phyloP scores from a whole-genome alignment of 345 rosid species.

The Psidium friedrichsthalianum region DNA sequence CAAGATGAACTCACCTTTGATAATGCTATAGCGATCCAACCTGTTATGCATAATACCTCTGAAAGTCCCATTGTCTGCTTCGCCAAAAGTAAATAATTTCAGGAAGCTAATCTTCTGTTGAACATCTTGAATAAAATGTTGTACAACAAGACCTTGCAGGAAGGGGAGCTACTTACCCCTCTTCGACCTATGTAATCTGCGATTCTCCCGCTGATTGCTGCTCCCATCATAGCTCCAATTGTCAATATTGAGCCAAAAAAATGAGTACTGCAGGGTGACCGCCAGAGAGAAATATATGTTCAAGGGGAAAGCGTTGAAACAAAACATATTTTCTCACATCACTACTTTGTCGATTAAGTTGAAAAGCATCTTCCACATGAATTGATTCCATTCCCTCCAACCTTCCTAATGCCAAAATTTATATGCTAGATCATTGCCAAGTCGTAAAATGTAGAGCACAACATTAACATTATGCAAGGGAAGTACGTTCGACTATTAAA shows the following conservation, averaged over 20 bases:
- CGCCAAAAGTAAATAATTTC: neutral
- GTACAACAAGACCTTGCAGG: neutral
- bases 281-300: neutral
- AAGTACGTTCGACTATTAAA: neutral
- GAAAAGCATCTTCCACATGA: neutral
- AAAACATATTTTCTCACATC: neutral
- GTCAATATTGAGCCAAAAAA: constrained; percentile 76
- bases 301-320: neutral
- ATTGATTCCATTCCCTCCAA: rapidly evolving
- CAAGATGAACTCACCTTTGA: constrained; percentile 27
- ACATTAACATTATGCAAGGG: neutral
- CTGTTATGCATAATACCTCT: constrained; percentile 44
- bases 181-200: constrained; percentile 66
- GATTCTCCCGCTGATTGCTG: constrained; percentile 51
- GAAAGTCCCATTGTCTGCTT: constrained; percentile 63
- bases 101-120: neutral
- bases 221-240: constrained; percentile 80
- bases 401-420: neutral
- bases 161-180: constrained; percentile 29
- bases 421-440: neutral
- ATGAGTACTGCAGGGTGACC: constrained; percentile 41
- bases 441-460: neutral
- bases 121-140: neutral
- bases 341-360: neutral
- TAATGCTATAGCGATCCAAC: constrained; percentile 52